A percentile compares a stretch with the other conserved stretches of the same genome.
These are phyloP conservation scores for Seminavis robusta DNA, from an alignment of 108 stramenopile species.

Conservation along the genomic window DNA sequence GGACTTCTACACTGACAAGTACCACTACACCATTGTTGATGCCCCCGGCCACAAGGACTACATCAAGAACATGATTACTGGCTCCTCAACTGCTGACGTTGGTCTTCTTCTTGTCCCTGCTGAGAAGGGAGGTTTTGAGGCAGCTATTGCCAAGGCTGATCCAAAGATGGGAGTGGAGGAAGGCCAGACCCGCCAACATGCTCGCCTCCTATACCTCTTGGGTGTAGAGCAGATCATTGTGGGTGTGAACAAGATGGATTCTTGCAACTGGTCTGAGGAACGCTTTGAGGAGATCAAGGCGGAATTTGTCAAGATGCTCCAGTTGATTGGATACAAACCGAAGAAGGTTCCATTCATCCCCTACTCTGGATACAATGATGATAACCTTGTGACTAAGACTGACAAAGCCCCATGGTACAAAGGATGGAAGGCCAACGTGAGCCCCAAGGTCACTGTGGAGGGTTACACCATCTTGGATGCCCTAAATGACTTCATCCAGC, in stretches of 20 bases:
- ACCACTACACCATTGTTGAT: constrained; percentile 74
- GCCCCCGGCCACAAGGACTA: too few relatives aligned
- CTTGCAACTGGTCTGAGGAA: constrained; percentile 52
- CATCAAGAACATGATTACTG: constrained; percentile 78
- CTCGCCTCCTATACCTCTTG: constrained; percentile 64
- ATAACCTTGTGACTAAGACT: constrained; percentile 59
- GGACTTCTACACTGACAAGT: constrained; percentile 72
- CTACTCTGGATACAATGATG: constrained; percentile 61
- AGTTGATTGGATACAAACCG: constrained; percentile 68
- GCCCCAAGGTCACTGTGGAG: constrained; percentile 50
- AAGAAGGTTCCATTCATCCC: constrained; percentile 75
- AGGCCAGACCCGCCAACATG: constrained; percentile 71
- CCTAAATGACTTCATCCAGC: constrained; percentile 69
- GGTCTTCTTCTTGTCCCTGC: too few relatives aligned
- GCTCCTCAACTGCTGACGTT: constrained; percentile 65
- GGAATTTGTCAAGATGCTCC: constrained; percentile 66
- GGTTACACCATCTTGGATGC: constrained; percentile 69
- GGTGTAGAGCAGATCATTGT: constrained; percentile 72
- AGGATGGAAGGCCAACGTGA: constrained; percentile 68
- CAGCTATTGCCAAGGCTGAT: too few relatives aligned
- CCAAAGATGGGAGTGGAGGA: constrained; percentile 73
- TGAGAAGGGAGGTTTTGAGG: too few relatives aligned
- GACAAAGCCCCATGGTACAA: too few relatives aligned
- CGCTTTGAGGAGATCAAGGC: constrained; percentile 70
- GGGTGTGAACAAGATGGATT: constrained; percentile 77